Evolutionary conservation across 169 alveolate genomes (phyloP), one percentile per base, ranked within the genome.

Genomic region (Plasmodium adleri): DNA sequence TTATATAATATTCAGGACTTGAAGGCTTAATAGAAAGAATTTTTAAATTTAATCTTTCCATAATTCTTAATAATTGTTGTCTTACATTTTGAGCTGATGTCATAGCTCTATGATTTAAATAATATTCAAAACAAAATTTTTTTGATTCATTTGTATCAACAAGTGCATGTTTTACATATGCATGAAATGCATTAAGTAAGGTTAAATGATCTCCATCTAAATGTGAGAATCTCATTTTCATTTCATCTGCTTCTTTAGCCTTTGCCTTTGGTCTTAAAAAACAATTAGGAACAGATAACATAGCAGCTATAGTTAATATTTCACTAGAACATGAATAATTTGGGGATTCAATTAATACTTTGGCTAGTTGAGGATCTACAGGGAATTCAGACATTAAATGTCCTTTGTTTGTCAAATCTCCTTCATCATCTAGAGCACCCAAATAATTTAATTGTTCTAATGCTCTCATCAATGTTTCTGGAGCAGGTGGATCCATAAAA

Each of bases 401-500:
- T 32, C 99, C 99, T 59, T 95, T 91, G 70, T 95, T 92, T 0
- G 99, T 98, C 72, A 99, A 94, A 56, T 99, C 99, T 10, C 99
- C 99, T 72, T 98, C 99, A 88, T 98, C 99, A 94, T 99, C 99
- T 74, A 99, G 92, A 15, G 99, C 99, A 0, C 98, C 99, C 78
- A 99, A 92, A 91, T 96, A 98, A 94, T 97, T 97, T 62, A 99
- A 95, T 92, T 96, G 96, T 94, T 98, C 99, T 6, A 98, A 92
- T 0, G 99, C 99, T 76, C 99, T 93, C 99, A 97, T 97, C 89
- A 99, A 92, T 45, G 99, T 98, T 90, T 98, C 99, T 22, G 99
- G 99, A 17, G 99, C 99, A 10, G 99, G 99, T 0, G 99, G 99
- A 92, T 98, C 99, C 99, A 99, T 98, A 88, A 98, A 99, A 90